Evolutionary conservation across 441 rosid genomes (phyloP).

Genomic region (Caryocar brasiliense): DNA sequence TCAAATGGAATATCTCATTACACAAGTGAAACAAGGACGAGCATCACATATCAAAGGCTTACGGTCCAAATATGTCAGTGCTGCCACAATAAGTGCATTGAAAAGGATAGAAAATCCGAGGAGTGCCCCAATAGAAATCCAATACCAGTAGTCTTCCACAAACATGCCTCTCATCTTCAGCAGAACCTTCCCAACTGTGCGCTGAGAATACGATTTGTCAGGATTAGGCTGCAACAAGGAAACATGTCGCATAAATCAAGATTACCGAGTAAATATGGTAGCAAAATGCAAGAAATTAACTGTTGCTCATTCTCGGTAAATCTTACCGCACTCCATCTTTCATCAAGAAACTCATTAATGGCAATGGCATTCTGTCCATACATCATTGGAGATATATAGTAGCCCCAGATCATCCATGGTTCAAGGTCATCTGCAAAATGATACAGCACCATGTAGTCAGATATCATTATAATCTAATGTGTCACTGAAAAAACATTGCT

Average conservation of each 20-base stretch:
- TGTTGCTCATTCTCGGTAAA: background rate
- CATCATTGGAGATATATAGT: conserved; percentile 75
- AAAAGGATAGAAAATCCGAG: conserved; percentile 42
- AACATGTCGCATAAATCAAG: no score
- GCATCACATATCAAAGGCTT: conserved; percentile 18
- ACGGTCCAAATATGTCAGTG: conserved; percentile 50
- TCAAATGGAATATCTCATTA: background rate
- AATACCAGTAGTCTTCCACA: conserved; percentile 40
- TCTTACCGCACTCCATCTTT: conserved; percentile 71
- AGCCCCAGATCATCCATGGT: conserved; percentile 76
- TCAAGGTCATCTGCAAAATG: conserved; percentile 46
- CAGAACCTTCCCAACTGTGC: conserved; percentile 46
- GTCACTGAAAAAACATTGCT: no score
- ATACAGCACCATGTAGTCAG: background rate
- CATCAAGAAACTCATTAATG: conserved; percentile 72
- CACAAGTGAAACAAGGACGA: background rate
- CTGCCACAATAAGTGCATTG: conserved; percentile 38
- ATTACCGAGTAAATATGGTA: background rate
- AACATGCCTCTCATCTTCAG: conserved; percentile 45
- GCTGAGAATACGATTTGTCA: conserved; percentile 7
- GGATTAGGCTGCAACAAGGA: conserved; percentile 26
- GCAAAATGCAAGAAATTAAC: background rate
- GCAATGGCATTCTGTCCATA: conserved; percentile 86
- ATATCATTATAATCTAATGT: no score
- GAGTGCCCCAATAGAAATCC: conserved; percentile 51